Percentiles rank a stretch among this genome's conserved stretches.
phyloP scores from a whole-genome alignment of 192 early-diverging fungal genomes.

The Chytriomyces confervae region DNA sequence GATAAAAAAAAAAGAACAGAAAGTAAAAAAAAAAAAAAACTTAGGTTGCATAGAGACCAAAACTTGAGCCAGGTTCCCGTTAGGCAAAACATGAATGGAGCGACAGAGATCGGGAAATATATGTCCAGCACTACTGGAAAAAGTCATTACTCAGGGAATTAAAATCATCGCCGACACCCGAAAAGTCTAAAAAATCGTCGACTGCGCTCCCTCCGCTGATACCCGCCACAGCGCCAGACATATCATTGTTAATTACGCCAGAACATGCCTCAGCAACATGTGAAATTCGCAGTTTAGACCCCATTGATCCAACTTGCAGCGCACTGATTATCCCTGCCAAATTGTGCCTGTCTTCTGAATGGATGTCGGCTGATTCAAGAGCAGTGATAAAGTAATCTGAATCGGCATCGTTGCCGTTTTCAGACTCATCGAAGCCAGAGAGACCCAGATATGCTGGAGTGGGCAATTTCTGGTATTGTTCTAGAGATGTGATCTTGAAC shows the following conservation, averaged over 20 bases:
- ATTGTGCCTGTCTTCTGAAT: not conserved
- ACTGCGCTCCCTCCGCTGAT: not conserved
- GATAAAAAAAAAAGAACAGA: too few species aligned
- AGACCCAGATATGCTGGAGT: not conserved
- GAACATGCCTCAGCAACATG: not conserved
- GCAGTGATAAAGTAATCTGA: not conserved
- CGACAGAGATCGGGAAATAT: too few species aligned
- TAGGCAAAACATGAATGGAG: too few species aligned
- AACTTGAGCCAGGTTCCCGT: too few species aligned
- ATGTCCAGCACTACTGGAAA: not conserved
- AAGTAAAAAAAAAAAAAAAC: too few species aligned
- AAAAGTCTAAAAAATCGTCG: not conserved
- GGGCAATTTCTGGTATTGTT: conserved; percentile 19
- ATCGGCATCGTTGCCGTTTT: not conserved
- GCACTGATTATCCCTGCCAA: not conserved
- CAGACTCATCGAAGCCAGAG: not conserved
- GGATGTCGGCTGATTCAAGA: not conserved
- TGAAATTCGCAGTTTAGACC: not conserved
- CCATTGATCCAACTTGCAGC: not conserved
- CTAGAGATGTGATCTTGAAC: conserved; percentile 5
- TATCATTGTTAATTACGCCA: not conserved
- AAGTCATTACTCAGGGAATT: not conserved
- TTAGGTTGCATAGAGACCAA: too few species aligned
- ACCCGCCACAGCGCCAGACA: not conserved
- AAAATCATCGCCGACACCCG: not conserved